Evolutionary conservation across 805 yeast species (phyloP), one percentile per base, ranked within the genome.

Genomic region (Monosporozyma yasuniensis): DNA sequence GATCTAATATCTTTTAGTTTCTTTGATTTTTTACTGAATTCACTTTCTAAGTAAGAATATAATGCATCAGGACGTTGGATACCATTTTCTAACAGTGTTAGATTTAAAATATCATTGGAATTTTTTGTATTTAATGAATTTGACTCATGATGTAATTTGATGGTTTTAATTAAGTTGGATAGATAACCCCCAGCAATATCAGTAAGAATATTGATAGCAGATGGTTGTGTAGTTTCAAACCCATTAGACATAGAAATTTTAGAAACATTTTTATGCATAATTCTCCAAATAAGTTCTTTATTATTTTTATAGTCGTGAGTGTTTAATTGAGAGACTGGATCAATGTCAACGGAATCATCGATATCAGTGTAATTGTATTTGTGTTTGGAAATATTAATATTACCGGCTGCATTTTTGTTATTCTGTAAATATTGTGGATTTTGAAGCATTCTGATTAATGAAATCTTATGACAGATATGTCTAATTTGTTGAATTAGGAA

Each of bases 191-290:
- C 91, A 0, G 97, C 91, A 30, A 93, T 66, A 56, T 88, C 95
- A 0, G 96, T 79, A 50, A 93, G 67, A 2, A 87, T 77, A 53
- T 86, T 84, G 23, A 87, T 75, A 5, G 97, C 96, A 45, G 74
- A 71, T 11, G 84, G 79, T 56, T 87, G 87, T 0, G 95, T 78
- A 0, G 84, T 72, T 68, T 93, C 98, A 70, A 87, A 93, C 0
- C 99, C 99, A 42, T 84, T 81, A 39, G 87, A 83, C 98, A 93
- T 91, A 1, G 87, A 80, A 18, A 93, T 70, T 53, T 88, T 87
- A 18, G 90, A 78, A 0, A 87, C 79, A 39, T 83, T 78, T 56
- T 84, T 80, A 55, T 79, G 75, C 70, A 93, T 68, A 0, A 86
- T 79, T 1, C 80, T 72, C 57, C 75, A 79, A 9, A 89, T 84